phyloP scores from a whole-genome alignment of 2,329 filamentous ascomycete species.

The Stachybotrys chartarum region DNA sequence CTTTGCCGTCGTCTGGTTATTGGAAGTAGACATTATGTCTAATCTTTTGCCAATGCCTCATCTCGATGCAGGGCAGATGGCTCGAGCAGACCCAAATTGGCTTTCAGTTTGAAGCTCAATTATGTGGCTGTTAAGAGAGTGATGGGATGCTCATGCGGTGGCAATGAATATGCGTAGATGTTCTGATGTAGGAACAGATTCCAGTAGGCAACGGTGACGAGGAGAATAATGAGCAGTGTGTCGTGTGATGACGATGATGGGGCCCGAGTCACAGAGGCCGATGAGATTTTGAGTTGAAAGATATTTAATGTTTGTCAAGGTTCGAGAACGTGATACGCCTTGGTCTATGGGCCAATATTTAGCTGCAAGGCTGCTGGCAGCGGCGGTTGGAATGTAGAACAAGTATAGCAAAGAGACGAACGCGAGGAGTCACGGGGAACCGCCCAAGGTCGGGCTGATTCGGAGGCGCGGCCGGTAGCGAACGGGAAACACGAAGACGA shows the following conservation, averaged over 20 bases:
- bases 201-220: no score
- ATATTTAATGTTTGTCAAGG: not conserved
- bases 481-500: not conserved
- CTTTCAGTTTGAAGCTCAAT: not conserved
- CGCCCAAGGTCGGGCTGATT: not conserved
- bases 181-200: no score
- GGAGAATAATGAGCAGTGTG: no score
- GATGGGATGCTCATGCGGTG: no score
- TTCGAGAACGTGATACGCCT: not conserved
- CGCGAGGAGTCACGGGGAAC: not conserved
- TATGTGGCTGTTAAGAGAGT: no score
- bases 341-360: not conserved
- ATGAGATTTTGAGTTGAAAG: not conserved
- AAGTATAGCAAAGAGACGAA: not conserved
- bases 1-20: not conserved
- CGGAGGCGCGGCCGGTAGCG: constrained; percentile 1
- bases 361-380: not conserved
- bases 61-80: not conserved
- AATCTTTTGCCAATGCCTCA: not conserved
- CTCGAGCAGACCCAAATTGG: not conserved
- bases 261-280: no score
- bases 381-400: not conserved
- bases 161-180: no score
- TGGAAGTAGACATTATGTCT: not conserved
- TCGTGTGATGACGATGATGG: no score